A percentile compares a stretch with the other conserved stretches of the same genome.
Evolutionary conservation across 208 protist species (phyloP).

Genomic region (Trypanosoma platydactyli): DNA sequence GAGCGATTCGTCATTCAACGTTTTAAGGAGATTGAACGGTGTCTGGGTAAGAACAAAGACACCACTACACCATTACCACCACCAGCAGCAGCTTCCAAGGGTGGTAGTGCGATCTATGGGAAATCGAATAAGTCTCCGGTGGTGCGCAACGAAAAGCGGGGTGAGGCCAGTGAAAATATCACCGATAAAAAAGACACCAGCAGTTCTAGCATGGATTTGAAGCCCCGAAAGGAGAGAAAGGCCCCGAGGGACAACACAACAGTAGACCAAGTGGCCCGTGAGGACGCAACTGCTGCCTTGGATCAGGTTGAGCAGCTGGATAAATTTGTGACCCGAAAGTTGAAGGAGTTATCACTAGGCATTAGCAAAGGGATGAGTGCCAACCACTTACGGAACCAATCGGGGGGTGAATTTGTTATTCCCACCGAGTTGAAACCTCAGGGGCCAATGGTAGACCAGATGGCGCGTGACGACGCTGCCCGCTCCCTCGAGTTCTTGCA

Average conservation of each 20-base stretch:
- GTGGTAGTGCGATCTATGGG: background rate
- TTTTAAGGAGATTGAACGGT: constrained; percentile 58
- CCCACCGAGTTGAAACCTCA: background rate
- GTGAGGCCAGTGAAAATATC: background rate
- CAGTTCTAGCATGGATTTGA: no score
- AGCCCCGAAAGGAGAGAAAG: constrained; percentile 1
- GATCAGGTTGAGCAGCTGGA: constrained; percentile 70
- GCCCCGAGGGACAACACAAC: background rate
- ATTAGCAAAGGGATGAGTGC: constrained; percentile 39
- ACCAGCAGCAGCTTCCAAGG: constrained; percentile 8
- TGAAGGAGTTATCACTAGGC: constrained; percentile 57
- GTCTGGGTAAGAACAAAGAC: constrained; percentile 1
- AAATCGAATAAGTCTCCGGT: background rate
- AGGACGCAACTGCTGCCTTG: constrained; percentile 70
- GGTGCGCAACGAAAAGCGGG: no score
- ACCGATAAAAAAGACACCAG: background rate
- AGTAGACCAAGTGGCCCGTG: constrained; percentile 71
- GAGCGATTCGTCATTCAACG: constrained; percentile 65
- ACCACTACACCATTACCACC: constrained; percentile 5
- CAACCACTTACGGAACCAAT: constrained; percentile 22
- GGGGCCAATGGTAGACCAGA: constrained; percentile 29
- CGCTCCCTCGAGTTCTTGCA: constrained; percentile 48
- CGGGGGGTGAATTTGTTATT: constrained; percentile 11
- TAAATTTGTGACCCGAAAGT: constrained; percentile 54
- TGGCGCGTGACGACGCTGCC: constrained; percentile 52